phyloP scores from a whole-genome alignment of 345 rosid genomes.

The Brassica rapa region DNA sequence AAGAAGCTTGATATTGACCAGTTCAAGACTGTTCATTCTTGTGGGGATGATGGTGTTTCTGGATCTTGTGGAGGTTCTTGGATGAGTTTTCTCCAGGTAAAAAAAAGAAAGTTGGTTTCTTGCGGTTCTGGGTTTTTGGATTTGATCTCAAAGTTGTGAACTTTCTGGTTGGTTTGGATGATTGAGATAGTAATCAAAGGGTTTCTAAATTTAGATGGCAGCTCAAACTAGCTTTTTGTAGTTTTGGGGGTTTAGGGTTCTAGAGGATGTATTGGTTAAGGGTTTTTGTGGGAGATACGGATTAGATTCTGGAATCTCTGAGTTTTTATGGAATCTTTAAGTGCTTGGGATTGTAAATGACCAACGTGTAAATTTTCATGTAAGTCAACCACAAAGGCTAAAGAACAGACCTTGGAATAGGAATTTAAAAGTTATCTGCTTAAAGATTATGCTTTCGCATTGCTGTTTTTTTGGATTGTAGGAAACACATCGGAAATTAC shows the following conservation, averaged over 20 bases:
- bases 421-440: not conserved
- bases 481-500: not conserved
- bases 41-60: slow-evolving; percentile 40
- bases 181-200: not conserved
- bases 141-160: not conserved
- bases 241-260: not conserved
- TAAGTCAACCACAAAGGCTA: slow-evolving; percentile 4
- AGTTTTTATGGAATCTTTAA: slow-evolving; percentile 10
- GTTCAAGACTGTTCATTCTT: slow-evolving; percentile 80
- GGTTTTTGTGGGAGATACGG: not conserved
- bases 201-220: not conserved
- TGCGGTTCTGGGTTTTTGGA: slow-evolving; percentile 2
- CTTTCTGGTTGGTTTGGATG: slow-evolving; percentile 9
- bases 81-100: slow-evolving; percentile 32
- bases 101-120: not conserved
- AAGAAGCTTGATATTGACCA: slow-evolving; percentile 84
- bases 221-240: not conserved
- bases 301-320: slow-evolving; percentile 25
- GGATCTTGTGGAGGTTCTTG: slow-evolving; percentile 33
- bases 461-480: not conserved
- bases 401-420: not conserved
- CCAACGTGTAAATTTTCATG: not conserved
- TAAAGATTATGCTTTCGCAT: not conserved
- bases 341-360: not conserved
- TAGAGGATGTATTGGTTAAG: not conserved